Evolutionary conservation across 2,329 filamentous ascomycete species (phyloP).

Genomic region (Rhynchosporium agropyri): DNA sequence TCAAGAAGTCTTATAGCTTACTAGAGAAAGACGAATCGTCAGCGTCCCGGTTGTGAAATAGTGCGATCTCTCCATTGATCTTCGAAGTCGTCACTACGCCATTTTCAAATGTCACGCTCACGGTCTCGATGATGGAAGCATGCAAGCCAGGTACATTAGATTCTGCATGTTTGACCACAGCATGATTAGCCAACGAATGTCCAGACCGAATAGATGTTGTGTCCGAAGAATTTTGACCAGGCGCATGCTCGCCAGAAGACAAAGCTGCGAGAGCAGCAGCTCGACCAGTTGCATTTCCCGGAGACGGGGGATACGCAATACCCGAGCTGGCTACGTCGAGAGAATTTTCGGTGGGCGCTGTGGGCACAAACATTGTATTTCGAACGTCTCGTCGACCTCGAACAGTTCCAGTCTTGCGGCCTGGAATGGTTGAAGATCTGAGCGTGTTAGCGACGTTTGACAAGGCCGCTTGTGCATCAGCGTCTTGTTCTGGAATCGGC

Average conservation of each 20-base stretch:
- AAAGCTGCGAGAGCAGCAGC: conserved; percentile 56
- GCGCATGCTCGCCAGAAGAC: conserved; percentile 59
- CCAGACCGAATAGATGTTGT: conserved; percentile 90
- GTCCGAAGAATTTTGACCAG: conserved; percentile 66
- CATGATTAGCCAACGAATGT: conserved; percentile 72
- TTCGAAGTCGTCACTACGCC: conserved; percentile 71
- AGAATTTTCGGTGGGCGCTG: conserved; percentile 38
- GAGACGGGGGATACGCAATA: conserved; percentile 39
- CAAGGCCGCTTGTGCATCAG: conserved; percentile 72
- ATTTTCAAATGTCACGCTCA: conserved; percentile 82
- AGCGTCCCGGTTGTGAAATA: conserved; percentile 68
- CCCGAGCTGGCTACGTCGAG: conserved; percentile 33
- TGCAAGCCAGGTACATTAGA: conserved; percentile 79
- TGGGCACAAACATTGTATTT: conserved; percentile 82
- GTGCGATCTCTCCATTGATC: conserved; percentile 85
- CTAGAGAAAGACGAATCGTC: conserved; percentile 47
- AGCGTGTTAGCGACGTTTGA: conserved; percentile 76
- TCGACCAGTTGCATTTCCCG: conserved; percentile 42
- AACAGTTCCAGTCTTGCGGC: conserved; percentile 73
- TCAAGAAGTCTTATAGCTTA: conserved; percentile 39
- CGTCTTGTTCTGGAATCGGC: conserved; percentile 77
- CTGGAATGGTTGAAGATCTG: conserved; percentile 64
- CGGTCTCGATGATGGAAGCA: conserved; percentile 86
- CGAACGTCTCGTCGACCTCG: conserved; percentile 88
- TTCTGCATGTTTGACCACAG: conserved; percentile 78